Evolutionary conservation across 129 eudicot species (phyloP), one percentile per base, ranked within the genome.

Genomic region (Flaveria bidentis): DNA sequence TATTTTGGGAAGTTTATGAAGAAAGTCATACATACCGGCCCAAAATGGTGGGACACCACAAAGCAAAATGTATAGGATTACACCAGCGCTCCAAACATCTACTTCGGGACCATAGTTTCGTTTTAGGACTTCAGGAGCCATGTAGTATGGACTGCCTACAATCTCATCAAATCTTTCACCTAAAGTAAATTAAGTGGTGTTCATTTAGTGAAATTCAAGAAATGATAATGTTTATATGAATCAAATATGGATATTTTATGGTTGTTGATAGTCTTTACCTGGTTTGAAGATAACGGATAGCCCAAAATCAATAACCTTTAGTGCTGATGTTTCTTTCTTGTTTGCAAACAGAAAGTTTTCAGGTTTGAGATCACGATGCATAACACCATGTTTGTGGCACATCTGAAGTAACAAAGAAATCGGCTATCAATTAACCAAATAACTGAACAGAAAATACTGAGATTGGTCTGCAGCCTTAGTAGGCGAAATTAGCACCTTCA

Each of bases 11-110:
- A 61, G 46, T 68, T 44, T 13, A 36, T 36, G 17, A 33, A 33
- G 25, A 33, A 4, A 33, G 26, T 36, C 61, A 52, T 60, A 85
- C 87, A 36, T 15, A 90, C 96, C 96, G 51, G 96, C 96, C 97
- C 97, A 91, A 85, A 91, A 91, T 28, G 97, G 97, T 28, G 97
- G 97, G 74, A 91, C 86, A 30, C 97, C 97, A 72, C 96, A 91
- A 51, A 91, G 89, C 83, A 91, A 85, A 70, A 91, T 91, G 84
- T 91, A 91, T 15, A 91, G 82, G 64, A 91, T 91, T 1, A 91
- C 97, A 23, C 97, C 97, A 39, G 97, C 97, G 78, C 97, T 91
- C 97, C 97, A 91, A 16, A 91, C 92, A 72, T 91, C 97, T 3
- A 91, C 56, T 62, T 91, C 96, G 30, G 92, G 97, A 58, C 97